Base-by-base conservation (phyloP, 225 moss, liverwort and hornwort genomes). In the Anthoceros angustus region DNA sequence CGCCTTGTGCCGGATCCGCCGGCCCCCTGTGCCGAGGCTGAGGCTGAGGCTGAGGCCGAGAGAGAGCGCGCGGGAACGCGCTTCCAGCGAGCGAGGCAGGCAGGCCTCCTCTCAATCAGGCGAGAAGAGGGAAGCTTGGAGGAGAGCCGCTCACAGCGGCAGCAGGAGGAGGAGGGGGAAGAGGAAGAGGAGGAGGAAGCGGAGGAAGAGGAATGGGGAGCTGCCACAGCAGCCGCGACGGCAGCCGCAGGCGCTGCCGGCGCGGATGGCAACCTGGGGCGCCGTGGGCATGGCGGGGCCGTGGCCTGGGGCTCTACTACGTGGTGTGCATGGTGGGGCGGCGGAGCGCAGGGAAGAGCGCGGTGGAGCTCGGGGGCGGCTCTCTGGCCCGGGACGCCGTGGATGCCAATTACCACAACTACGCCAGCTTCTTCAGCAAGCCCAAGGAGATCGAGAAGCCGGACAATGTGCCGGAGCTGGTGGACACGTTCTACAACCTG, bases 361-460 rank as follows among this genome's bases (percentile, higher is more conserved):
- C 92, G 10, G 86, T 86, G 45, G 89, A 93, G 65, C 79, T 93
- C 38, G 83, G 92, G 5, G 88, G 85, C 0, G 89, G 88, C n/a
- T 89, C 86, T 62, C 80, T 93, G n/a, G 83, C 80, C 2, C 74
- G 92, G 25, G 87, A 72, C 70, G 83, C 89, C 68, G 92, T 93
- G 69, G 85, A 85, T 62, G 83, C 85, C 48, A 89, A 89, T 83
- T 93, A 93, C 45, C 81, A 76, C 48, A 82, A 93, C 77, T 93
- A 93, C 9, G 87, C 93, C 0, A 76, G 77, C 0, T 93, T 93
- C 68, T 93, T 93, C 70, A 82, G 87, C 80, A 87, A 87, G 77
- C 93, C 93, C 9, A 87, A 89, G 74, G 85, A 93, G 89, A 93
- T 93, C 76, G 89, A 89, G 86, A 85, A 83, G 43, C 77, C 82